Conservation (phyloP, 805 yeast genomes). For the Lachancea nothofagi region DNA sequence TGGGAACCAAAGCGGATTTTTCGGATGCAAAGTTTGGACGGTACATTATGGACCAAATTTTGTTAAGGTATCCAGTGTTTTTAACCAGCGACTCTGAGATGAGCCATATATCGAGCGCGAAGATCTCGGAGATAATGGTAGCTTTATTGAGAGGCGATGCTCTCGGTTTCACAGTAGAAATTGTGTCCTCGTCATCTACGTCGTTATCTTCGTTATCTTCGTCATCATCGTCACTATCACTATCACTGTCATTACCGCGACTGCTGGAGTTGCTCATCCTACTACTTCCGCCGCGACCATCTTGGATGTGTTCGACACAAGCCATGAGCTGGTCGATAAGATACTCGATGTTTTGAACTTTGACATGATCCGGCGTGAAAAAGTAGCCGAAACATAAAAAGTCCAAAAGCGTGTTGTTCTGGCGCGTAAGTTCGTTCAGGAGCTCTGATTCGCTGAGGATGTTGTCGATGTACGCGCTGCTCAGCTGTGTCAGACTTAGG, state of each 20-base stretch:
- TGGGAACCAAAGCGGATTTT: slow-evolving; percentile 69
- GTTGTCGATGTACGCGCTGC: slow-evolving; percentile 33
- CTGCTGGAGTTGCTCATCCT: slow-evolving; percentile 3
- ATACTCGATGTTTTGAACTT: slow-evolving; percentile 28
- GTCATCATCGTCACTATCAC: slow-evolving; percentile 2
- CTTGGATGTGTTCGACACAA: slow-evolving; percentile 23
- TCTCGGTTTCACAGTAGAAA: not conserved
- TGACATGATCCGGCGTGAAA: slow-evolving; percentile 18
- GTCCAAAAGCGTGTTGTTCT: slow-evolving; percentile 40
- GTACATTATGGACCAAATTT: slow-evolving; percentile 75
- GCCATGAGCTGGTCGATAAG: slow-evolving; percentile 26
- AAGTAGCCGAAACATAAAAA: slow-evolving; percentile 44
- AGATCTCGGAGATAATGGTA: slow-evolving; percentile 58
- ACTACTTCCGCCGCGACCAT: slow-evolving; percentile 1
- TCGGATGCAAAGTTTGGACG: slow-evolving; percentile 48
- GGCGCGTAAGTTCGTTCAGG: slow-evolving; percentile 34
- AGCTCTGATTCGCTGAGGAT: slow-evolving; percentile 36
- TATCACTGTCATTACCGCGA: slow-evolving; percentile 2
- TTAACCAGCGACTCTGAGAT: slow-evolving; percentile 85
- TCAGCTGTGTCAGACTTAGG: slow-evolving; percentile 12
- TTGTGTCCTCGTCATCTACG: slow-evolving; percentile 7
- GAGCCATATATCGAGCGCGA: slow-evolving; percentile 88
- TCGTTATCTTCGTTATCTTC: slow-evolving; percentile 21
- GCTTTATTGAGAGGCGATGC: slow-evolving; percentile 21
- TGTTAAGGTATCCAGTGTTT: slow-evolving; percentile 52